phyloP scores from a whole-genome alignment of 352 stramenopile genomes.

The Halophytophthora polymorphica region DNA sequence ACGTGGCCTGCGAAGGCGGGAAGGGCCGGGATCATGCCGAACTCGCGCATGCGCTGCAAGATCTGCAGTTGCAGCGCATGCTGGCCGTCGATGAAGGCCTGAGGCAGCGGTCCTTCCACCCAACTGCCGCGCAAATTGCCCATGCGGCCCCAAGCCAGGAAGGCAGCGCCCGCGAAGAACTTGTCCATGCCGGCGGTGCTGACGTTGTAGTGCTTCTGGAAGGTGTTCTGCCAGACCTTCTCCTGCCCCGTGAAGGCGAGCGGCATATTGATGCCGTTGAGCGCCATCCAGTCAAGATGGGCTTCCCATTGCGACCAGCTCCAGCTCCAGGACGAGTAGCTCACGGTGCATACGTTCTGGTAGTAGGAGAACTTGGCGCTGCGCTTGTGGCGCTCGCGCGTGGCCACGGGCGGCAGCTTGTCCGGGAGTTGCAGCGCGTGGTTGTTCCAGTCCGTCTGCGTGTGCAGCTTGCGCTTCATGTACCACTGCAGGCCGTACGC shows the following conservation, averaged over 20 bases:
- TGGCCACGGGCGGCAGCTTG: slow-evolving; percentile 40
- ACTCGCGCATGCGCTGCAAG: slow-evolving; percentile 76
- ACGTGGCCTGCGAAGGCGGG: slow-evolving; percentile 89
- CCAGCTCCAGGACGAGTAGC: slow-evolving; percentile 90
- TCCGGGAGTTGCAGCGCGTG: slow-evolving; percentile 60
- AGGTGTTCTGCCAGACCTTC: slow-evolving; percentile 87
- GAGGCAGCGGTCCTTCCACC: slow-evolving; percentile 78
- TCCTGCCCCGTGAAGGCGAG: slow-evolving; percentile 89
- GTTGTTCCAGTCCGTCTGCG: slow-evolving; percentile 81
- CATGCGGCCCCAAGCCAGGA: slow-evolving; percentile 89
- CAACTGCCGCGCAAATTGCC: slow-evolving; percentile 86
- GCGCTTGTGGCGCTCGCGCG: slow-evolving; percentile 43
- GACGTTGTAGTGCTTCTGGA: slow-evolving; percentile 76
- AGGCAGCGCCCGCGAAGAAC: slow-evolving; percentile 88
- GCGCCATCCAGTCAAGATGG: slow-evolving; percentile 92
- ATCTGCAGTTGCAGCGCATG: slow-evolving; percentile 76
- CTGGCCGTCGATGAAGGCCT: slow-evolving; percentile 84
- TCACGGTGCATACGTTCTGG: slow-evolving; percentile 91
- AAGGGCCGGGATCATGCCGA: slow-evolving; percentile 89
- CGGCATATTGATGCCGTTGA: slow-evolving; percentile 93
- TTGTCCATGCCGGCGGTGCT: slow-evolving; percentile 71
- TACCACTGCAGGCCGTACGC: slow-evolving; percentile 77
- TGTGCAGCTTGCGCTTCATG: slow-evolving; percentile 65
- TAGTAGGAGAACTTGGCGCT: slow-evolving; percentile 86
- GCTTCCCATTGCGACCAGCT: slow-evolving; percentile 86